Conservation (phyloP, 192 early-diverging fungal species). For the Irineochytrium annulatum region DNA sequence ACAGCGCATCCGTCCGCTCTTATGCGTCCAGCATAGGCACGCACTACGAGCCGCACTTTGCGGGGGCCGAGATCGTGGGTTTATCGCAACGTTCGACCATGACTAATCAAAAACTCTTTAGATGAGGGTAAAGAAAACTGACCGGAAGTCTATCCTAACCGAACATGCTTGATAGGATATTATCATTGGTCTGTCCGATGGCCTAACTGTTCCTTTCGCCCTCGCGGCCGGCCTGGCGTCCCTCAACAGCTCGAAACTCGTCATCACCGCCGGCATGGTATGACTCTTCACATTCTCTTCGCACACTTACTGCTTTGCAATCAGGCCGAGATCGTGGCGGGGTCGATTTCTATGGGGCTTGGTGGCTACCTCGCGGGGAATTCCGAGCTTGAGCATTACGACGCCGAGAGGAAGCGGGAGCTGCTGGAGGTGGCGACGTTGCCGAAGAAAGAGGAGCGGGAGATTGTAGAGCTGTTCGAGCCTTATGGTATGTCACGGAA, state of each 20-base stretch:
- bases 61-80: slow-evolving; percentile 28
- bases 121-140: too few relatives aligned
- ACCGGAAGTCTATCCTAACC: too few relatives aligned
- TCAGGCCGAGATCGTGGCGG: slow-evolving; percentile 45
- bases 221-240: slow-evolving; percentile 59
- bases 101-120: too few relatives aligned
- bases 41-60: slow-evolving; percentile 36
- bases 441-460: slow-evolving; percentile 52
- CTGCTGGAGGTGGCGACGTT: slow-evolving; percentile 45
- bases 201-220: slow-evolving; percentile 60
- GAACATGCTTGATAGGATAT: too few relatives aligned
- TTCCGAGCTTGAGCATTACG: slow-evolving; percentile 62
- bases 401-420: slow-evolving; percentile 53
- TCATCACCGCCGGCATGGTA: slow-evolving; percentile 59
- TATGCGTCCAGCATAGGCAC: too few relatives aligned
- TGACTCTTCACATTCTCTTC: slow-evolving; percentile 20
- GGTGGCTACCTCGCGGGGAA: slow-evolving; percentile 61
- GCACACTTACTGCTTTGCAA: background rate
- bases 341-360: slow-evolving; percentile 60
- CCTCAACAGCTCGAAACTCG: slow-evolving; percentile 46
- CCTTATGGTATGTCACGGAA: slow-evolving; percentile 56
- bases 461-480: slow-evolving; percentile 60
- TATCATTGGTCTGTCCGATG: too few relatives aligned
- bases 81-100: too few relatives aligned
- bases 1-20: too few relatives aligned